These are phyloP conservation scores for Avena insularis DNA, from an alignment of 176 grass and related monocot species.

Conservation along the genomic window DNA sequence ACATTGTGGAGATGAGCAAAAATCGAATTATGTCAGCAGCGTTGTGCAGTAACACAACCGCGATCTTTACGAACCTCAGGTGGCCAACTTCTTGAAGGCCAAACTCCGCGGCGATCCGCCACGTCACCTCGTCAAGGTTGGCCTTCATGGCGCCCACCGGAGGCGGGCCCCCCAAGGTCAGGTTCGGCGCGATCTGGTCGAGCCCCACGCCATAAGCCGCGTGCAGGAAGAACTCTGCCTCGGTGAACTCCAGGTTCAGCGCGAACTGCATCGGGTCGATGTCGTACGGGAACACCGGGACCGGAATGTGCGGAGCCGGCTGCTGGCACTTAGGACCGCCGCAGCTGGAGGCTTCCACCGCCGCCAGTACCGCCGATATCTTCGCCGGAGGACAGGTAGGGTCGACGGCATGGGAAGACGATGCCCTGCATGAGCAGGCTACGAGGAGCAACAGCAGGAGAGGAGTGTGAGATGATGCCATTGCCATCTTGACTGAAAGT, in stretches of 20 bases:
- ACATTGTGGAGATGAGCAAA: too few species aligned
- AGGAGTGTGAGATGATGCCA: neutral
- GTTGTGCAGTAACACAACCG: too few species aligned
- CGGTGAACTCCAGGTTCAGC: constrained; percentile 74
- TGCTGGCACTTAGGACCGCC: neutral
- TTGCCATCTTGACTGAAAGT: constrained; percentile 4
- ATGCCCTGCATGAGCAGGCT: neutral
- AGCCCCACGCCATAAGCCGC: constrained; percentile 63
- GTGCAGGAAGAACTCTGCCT: constrained; percentile 75
- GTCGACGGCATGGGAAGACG: neutral
- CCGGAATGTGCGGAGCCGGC: neutral
- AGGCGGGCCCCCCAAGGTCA: constrained; percentile 63
- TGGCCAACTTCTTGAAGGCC: constrained; percentile 78
- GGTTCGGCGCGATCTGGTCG: constrained; percentile 59
- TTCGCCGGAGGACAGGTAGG: constrained; percentile 26
- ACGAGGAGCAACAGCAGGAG: constrained; percentile 31
- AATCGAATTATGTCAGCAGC: too few species aligned
- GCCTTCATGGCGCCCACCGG: constrained; percentile 72
- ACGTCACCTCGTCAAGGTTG: constrained; percentile 57
- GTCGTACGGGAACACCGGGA: constrained; percentile 65
- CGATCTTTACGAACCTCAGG: constrained; percentile 46
- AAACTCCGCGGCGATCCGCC: constrained; percentile 65
- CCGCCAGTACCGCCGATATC: too few species aligned
- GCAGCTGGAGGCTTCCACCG: neutral
- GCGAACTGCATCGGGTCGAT: constrained; percentile 71